phyloP scores from a whole-genome alignment of 164 flowering plant genomes.

The Protea cynaroides region DNA sequence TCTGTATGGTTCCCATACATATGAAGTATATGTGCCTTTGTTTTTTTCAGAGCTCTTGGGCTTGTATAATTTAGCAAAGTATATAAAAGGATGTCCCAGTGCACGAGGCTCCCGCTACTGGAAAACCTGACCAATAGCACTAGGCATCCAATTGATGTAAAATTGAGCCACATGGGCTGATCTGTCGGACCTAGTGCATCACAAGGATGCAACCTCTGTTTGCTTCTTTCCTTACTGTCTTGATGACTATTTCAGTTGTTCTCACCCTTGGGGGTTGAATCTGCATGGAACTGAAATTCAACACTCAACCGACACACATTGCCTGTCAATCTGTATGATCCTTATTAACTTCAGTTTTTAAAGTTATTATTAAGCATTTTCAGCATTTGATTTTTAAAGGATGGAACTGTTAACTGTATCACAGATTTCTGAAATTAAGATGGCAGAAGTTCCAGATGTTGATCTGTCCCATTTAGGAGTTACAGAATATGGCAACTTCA shows the following conservation, averaged over 20 bases:
- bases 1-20: no score
- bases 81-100: no score
- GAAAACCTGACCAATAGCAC: no score
- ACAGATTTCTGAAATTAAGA: conserved; percentile 93
- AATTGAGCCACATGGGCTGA: no score
- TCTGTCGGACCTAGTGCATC: no score
- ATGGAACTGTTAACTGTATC: conserved; percentile 14
- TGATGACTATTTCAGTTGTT: no score
- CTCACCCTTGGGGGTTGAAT: neutral
- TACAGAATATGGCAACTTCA: conserved; percentile 66
- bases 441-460: conserved; percentile 83
- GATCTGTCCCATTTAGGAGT: conserved; percentile 72
- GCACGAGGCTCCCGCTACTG: no score
- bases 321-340: neutral
- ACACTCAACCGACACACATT: neutral
- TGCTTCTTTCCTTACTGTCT: neutral
- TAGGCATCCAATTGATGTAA: no score
- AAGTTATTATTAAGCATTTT: no score
- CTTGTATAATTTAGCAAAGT: no score
- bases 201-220: neutral
- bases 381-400: conserved; percentile 11
- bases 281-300: neutral
- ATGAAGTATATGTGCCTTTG: no score
- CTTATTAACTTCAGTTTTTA: neutral
- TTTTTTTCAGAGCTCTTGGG: no score